Base-by-base conservation (phyloP, 352 stramenopile species). In the Pythium pyrilobum region DNA sequence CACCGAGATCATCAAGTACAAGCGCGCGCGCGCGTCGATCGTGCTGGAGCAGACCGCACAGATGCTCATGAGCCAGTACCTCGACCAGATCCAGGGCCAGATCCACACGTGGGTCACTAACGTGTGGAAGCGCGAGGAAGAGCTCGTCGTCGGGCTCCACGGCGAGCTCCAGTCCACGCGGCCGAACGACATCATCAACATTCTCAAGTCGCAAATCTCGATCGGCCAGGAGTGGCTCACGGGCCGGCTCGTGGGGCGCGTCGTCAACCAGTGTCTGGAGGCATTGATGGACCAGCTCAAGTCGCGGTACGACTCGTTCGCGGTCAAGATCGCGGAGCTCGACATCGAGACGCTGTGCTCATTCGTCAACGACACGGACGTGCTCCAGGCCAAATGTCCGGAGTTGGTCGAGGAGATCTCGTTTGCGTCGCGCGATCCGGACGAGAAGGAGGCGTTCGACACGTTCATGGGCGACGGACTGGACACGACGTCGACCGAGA, bases 151-250 rank as follows among this genome's bases (percentile, higher is more conserved):
- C 31, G 78, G 79, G 0, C 62, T 76, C 0, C 61, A 82, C 38
- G 78, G 81, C 34, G 83, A 81, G 50, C 60, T 91, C 4, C 74
- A 87, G 37, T 90, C 81, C 1, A 90, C 81, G 11, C 75, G 83
- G 6, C 81, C 83, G 11, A 94, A 92, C 45, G 83, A 94, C 31
- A 94, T 94, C 39, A 62, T 94, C 37, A 92, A 94, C 53, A 94
- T 94, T 52, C 60, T 94, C 15, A 91, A 89, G 46, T 87, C 81
- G 0, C 83, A 94, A 39, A 90, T 94, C 43, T 87, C 79, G 5
- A 92, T 94, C 28, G 83, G 71, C 0, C 81, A 92, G 42, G 83
- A 92, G 36, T 94, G 80, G 80, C 49, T 94, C 5, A 87, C 75
- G 21, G 83, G 83, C 0, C 66, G 65, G 6, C 52, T 89, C 0